These are phyloP conservation scores for Silene noctiflora DNA, from an alignment of 179 eudicot species.

Conservation along the genomic window DNA sequence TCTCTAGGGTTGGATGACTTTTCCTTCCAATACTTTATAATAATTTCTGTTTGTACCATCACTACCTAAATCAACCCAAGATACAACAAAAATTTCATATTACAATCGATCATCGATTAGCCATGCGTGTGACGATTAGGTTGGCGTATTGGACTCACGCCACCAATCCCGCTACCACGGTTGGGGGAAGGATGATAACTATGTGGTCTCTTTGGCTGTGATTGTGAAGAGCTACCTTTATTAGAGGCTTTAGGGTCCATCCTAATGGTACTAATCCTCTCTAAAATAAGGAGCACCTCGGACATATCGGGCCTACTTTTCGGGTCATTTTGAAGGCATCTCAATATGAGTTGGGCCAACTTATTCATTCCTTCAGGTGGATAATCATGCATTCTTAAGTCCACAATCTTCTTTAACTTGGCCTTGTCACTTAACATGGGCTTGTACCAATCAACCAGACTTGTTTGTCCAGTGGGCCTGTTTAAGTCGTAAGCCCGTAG, in stretches of 20 bases:
- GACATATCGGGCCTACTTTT: conserved; percentile 52
- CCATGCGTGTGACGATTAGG: conserved; percentile 16
- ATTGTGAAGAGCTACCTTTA: conserved; percentile 22
- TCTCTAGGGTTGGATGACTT: too few relatives aligned
- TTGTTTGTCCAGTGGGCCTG: conserved; percentile 43
- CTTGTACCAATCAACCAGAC: conserved; percentile 58
- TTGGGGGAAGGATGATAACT: conserved; percentile 4
- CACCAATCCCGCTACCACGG: conserved; percentile 6
- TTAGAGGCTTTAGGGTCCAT: conserved; percentile 30
- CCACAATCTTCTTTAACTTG: conserved; percentile 54
- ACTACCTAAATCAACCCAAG: neutral
- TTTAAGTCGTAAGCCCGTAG: conserved; percentile 45
- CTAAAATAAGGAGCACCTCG: conserved; percentile 41
- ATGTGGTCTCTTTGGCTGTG: conserved; percentile 13
- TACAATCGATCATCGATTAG: neutral
- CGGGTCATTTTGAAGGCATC: conserved; percentile 55
- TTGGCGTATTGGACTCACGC: conserved; percentile 18
- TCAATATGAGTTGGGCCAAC: conserved; percentile 45
- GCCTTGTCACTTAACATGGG: conserved; percentile 45
- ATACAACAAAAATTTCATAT: neutral
- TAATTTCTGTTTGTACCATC: neutral
- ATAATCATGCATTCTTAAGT: conserved; percentile 52
- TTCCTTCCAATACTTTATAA: too few relatives aligned
- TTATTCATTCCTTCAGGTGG: conserved; percentile 47
- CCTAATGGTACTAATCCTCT: conserved; percentile 42